Base-by-base conservation (phyloP, 768 basidiomycete genomes). In the Porphyrellus cyaneotinctus region DNA sequence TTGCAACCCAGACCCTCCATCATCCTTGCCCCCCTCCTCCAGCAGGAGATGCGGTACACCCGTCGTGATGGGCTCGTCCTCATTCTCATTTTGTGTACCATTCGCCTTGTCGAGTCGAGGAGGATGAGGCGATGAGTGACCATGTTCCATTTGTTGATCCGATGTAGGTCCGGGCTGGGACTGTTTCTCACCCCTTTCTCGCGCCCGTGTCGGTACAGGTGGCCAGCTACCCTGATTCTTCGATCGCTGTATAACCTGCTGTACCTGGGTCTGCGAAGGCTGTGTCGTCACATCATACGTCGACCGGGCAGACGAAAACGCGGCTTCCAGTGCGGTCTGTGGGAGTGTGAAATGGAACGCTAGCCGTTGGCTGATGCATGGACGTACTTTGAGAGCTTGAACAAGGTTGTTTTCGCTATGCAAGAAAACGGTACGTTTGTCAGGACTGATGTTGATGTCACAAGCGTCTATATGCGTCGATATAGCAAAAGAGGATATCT, bases 371-470 rank as follows among this genome's bases (percentile, higher is more conserved):
- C 5, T 2, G 13, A 9, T 24, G 0, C 7, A 22, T 1, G 14
- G 31, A 50, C 64, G 14, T 49, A 92, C 92, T 74, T 90, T 94
- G 36, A 98, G 76, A 0, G 85, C 82, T 3, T 80, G 71, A 1
- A 98, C 77, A 17, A 99, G 70, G 54, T 87, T 87, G 12, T 75
- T 77, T 67, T 99, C 95, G 65, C 85, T 85, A 60, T 97, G 93
- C 12, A 99, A 63, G 46, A 97, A 85, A 33, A 98, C 88, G 0
- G 92, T 95, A n/a, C 95, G 80, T 64, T 98, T 99, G 73, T 98
- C 97, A 0, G 97, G 95, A 56, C 85, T 91, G 53, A 98, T 89
- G 56, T 99, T 99, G 63, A 99, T 84, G 64, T 99, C 97, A 61
- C 83, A 90, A 0, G 82, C 74, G 51, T 84, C 91, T 94, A 56